Evolutionary conservation across 148 eudicot species (phyloP), one percentile per base, ranked within the genome.

Genomic region (Bassia scoparia): DNA sequence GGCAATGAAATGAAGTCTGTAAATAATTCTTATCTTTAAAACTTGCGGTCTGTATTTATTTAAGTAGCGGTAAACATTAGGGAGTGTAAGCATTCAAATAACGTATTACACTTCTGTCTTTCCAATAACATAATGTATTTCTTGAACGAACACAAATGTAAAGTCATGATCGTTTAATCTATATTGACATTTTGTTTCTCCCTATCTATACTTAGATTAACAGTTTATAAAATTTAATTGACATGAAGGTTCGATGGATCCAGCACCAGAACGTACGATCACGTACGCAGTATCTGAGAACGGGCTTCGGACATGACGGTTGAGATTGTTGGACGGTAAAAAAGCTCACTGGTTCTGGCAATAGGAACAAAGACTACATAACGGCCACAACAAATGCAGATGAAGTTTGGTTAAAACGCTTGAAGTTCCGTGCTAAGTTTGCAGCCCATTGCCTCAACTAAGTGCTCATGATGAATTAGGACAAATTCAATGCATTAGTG

Each of bases 331-430:
- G 35, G 87, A 90, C 58, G 27, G 30, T 61, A 88, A 85, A 17
- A 84, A 72, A 48, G 96, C 90, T 3, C 87, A 77, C n/a, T 88
- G 96, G 96, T 56, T 87, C 27, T 90, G 96, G 96, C 85, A n/a
- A 88, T 26, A 75, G 96, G 33, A 89, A 89, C 87, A 79, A 86
- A 13, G 89, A 90, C 2, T 56, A n/a, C n/a, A n/a, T 84, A 23
- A 65, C 38, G 1, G 58, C 81, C 66, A 17, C 75, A 78, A 61
- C 84, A 9, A n/a, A 56, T 49, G 89, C 85, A 0, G 92, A 90
- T 59, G 82, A 82, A 68, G 58, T 85, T 0, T 82, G 84, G 86
- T 66, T 90, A 0, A 70, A 85, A 31, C 86, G 80, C 74, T 73
- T 86, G 71, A 74, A 79, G n/a, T n/a, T 76, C 70, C 89, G 0